Percentiles rank a stretch among this genome's conserved stretches.
These are phyloP conservation scores for Blastobotrys muscicola DNA, from an alignment of 805 yeast genomes.

Conservation along the genomic window DNA sequence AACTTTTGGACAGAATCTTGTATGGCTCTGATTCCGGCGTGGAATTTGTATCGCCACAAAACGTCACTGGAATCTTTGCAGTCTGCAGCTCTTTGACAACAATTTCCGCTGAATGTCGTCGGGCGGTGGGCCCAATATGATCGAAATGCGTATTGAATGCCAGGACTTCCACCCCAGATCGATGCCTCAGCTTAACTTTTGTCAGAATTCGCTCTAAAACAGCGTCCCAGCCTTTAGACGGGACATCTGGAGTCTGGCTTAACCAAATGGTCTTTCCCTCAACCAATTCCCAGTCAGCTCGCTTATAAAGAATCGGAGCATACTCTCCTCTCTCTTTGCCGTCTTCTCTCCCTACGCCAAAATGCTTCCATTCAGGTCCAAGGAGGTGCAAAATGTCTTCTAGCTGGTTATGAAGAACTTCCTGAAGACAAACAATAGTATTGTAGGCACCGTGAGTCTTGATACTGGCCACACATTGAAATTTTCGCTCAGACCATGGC, in stretches of 20 bases:
- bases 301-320: conserved; percentile 38
- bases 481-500: conserved; percentile 37
- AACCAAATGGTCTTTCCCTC: conserved; percentile 43
- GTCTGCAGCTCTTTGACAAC: conserved; percentile 29
- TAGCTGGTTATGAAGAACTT: conserved; percentile 39
- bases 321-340: conserved; percentile 43
- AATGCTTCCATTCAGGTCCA: conserved; percentile 35
- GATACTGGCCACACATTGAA: conserved; percentile 33
- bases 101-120: conserved; percentile 37
- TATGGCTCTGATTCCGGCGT: conserved; percentile 35
- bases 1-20: conserved; percentile 31
- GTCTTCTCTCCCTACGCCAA: conserved; percentile 44
- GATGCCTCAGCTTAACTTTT: conserved; percentile 18
- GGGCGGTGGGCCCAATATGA: conserved; percentile 37
- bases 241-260: conserved; percentile 44
- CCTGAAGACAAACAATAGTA: conserved; percentile 40
- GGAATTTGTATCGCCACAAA: conserved; percentile 53
- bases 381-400: conserved; percentile 33
- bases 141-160: conserved; percentile 44
- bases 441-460: conserved; percentile 25
- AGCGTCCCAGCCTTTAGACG: conserved; percentile 46
- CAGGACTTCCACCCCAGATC: conserved; percentile 17
- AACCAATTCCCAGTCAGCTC: conserved; percentile 28
- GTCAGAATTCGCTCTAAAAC: conserved; percentile 31
- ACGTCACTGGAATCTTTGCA: conserved; percentile 33